A percentile compares a stretch with the other conserved stretches of the same genome.
Evolutionary conservation across 2,329 filamentous ascomycete genomes (phyloP).

Genomic region (Fusarium pseudonygamai): DNA sequence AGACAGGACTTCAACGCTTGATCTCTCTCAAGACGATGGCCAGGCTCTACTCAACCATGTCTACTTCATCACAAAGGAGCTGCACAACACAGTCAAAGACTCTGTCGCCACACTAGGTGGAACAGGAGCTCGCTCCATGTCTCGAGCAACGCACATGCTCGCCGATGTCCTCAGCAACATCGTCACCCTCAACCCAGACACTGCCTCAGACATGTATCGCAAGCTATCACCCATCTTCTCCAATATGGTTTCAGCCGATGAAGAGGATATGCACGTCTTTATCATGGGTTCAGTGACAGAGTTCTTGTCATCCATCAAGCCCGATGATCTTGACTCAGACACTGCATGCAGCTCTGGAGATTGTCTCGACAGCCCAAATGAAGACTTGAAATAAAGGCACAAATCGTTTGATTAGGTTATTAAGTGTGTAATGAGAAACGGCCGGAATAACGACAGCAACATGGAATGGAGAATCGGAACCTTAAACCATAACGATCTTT

Average conservation of each 20-base stretch:
- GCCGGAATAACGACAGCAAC: background rate
- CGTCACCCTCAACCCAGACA: background rate
- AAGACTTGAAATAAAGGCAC: background rate
- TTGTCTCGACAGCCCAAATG: background rate
- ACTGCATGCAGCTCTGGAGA: background rate
- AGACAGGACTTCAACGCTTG: background rate
- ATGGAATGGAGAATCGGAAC: background rate
- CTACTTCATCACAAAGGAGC: background rate
- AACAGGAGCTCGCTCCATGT: slow-evolving; percentile 4
- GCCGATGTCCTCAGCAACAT: background rate
- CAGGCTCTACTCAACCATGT: background rate
- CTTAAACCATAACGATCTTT: slow-evolving; percentile 3
- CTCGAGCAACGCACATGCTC: background rate
- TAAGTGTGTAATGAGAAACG: background rate
- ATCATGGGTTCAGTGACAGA: background rate
- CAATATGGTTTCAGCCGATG: background rate
- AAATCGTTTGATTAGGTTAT: background rate
- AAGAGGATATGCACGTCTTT: background rate
- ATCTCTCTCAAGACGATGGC: background rate
- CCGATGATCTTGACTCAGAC: background rate
- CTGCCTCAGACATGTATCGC: background rate
- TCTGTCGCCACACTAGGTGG: background rate
- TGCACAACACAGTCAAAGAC: background rate
- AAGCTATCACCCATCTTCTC: background rate
- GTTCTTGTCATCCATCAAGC: background rate